These are phyloP conservation scores for Aspergillus phoenicis DNA, from an alignment of 2,329 filamentous ascomycete genomes.

Conservation along the genomic window DNA sequence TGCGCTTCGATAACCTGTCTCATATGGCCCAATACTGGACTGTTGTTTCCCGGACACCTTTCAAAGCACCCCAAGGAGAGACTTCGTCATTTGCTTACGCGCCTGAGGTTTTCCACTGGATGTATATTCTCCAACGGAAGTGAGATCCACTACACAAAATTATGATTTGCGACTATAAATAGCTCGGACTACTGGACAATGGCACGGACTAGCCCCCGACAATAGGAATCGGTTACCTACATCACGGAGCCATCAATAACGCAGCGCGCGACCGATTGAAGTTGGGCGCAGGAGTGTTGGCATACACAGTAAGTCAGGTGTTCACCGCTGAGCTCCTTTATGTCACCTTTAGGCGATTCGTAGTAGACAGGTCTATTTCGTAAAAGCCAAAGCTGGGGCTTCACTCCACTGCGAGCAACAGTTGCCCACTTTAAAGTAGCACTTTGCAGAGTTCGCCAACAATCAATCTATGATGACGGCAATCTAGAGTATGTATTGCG, in stretches of 20 bases:
- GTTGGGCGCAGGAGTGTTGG: neutral
- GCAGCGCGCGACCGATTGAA: neutral
- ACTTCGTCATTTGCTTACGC: constrained; percentile 31
- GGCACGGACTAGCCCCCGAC: neutral
- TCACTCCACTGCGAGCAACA: too few relatives aligned
- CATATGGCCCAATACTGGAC: constrained; percentile 31
- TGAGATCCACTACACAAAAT: constrained; percentile 9
- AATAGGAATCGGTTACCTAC: neutral
- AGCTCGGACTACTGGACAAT: neutral
- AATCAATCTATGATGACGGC: too few relatives aligned
- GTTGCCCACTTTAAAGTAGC: too few relatives aligned
- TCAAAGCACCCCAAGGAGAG: constrained; percentile 36
- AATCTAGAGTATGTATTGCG: too few relatives aligned
- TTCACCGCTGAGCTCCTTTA: neutral
- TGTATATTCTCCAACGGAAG: constrained; percentile 36
- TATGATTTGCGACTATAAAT: neutral
- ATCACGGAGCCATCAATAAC: neutral
- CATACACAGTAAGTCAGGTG: neutral
- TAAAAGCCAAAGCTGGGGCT: too few relatives aligned
- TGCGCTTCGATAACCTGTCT: constrained; percentile 35
- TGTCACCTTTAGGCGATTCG: neutral
- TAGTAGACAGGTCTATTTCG: neutral
- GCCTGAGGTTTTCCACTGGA: constrained; percentile 41
- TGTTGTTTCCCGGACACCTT: constrained; percentile 30
- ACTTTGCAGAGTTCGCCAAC: too few relatives aligned